Percentiles rank a stretch among this genome's conserved stretches.
Conservation (phyloP, 2,329 filamentous ascomycete species). For the Ceratocystis cubensis region DNA sequence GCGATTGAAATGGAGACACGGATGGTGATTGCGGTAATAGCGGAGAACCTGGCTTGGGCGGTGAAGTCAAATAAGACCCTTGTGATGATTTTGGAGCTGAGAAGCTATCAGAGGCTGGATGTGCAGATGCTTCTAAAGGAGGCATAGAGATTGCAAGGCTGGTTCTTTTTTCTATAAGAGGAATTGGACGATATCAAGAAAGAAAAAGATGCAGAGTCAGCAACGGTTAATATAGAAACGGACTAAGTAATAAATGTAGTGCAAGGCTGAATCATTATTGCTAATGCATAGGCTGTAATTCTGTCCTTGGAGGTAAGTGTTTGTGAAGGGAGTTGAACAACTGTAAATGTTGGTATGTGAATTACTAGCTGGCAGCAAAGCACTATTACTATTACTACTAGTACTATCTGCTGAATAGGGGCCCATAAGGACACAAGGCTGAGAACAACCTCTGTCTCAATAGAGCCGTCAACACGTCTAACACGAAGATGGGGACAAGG, state of each 20-base stretch:
- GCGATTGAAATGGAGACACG: neutral
- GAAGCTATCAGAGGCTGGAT: neutral
- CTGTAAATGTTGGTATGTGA: neutral
- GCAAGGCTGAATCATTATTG: neutral
- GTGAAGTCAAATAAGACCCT: neutral
- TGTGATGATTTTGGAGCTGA: neutral
- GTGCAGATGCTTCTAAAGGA: neutral
- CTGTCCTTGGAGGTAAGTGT: neutral
- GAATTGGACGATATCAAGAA: neutral
- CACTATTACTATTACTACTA: neutral
- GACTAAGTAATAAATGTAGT: neutral
- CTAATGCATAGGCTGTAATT: neutral
- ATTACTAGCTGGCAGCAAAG: neutral
- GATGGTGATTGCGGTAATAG: neutral
- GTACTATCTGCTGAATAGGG: neutral
- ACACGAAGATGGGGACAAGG: neutral
- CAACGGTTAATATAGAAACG: neutral
- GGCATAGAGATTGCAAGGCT: constrained; percentile 1
- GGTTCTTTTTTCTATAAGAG: neutral
- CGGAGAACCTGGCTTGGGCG: neutral
- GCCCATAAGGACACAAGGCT: neutral
- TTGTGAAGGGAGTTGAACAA: neutral
- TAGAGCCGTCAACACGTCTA: neutral
- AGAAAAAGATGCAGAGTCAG: neutral
- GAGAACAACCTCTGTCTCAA: neutral